Base-by-base conservation (phyloP, 768 basidiomycete species). In the Cubamyces sp. region DNA sequence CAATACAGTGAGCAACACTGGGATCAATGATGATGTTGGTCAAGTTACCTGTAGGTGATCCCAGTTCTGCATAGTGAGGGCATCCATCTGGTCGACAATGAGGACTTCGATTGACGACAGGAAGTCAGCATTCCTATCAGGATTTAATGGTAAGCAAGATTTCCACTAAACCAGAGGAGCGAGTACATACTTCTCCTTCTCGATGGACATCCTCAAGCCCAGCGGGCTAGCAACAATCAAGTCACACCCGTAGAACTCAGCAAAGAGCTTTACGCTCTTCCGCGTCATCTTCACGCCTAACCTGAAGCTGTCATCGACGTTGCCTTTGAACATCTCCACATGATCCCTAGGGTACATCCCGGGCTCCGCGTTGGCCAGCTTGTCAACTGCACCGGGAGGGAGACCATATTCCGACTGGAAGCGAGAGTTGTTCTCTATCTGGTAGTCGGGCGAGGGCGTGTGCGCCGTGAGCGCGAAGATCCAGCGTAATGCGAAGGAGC, bases 1-100 rank as follows among this genome's bases (percentile, higher is more conserved):
- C 26, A 37, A 16, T 9, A 53, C 12, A 1, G 5, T 52, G 0
- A 53, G 49, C 18, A 34, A 11, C 19, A 9, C 0, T 40, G 12
- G 45, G 21, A 53, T 50, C n/a, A 16, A 25, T 60, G 7, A 57
- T 53, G 54, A 28, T 8, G 3, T 4, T 15, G 23, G 26, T n/a
- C 5, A 21, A 69, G 80, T 39, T 71, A 93, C 96, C 82, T 97
- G 92, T 19, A 96, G 83, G 70, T 98, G 97, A 41, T 98, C 95
- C 97, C 97, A 99, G 69, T 99, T 99, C 77, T 98, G 97, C 97
- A 98, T 98, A 3, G 86, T 83, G 68, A 98, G 82, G 3, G 90
- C 90, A 73, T 98, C 94, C 79, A 93, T 80, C 70, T 97, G 95
- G 73, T 98, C 97, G 16, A 93, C 81, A n/a, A 98, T 76, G 21